phyloP scores from a whole-genome alignment of 345 rosid genomes.

The Turnera subulata region DNA sequence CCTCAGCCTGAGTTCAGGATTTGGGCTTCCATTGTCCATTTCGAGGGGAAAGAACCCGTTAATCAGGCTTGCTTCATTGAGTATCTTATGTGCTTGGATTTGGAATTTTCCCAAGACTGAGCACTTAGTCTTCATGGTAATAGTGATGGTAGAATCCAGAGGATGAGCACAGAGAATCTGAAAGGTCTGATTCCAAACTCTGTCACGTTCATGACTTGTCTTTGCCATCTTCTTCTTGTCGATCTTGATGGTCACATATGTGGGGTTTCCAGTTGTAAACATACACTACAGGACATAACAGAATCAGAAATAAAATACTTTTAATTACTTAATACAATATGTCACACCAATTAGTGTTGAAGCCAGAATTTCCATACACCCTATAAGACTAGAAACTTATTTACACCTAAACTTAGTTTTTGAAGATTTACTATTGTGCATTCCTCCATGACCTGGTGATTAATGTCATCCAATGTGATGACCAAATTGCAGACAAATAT shows the following conservation, averaged over 20 bases:
- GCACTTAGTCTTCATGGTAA: slow-evolving; percentile 64
- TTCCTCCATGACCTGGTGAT: too few relatives aligned
- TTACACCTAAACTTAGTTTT: too few relatives aligned
- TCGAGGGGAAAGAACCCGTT: slow-evolving; percentile 56
- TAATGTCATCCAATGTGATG: too few relatives aligned
- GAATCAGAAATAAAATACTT: background rate
- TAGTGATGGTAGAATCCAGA: slow-evolving; percentile 50
- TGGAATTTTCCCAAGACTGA: slow-evolving; percentile 55
- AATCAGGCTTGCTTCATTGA: slow-evolving; percentile 42
- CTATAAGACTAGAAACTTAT: too few relatives aligned
- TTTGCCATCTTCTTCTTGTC: slow-evolving; percentile 59
- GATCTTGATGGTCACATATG: slow-evolving; percentile 67
- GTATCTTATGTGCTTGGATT: slow-evolving; percentile 47
- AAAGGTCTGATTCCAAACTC: slow-evolving; percentile 89
- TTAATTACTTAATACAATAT: background rate
- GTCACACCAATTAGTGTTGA: too few relatives aligned
- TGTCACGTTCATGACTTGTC: slow-evolving; percentile 56
- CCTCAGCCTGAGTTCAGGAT: slow-evolving; percentile 51
- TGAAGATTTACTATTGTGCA: too few relatives aligned
- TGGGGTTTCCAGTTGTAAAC: slow-evolving; percentile 41
- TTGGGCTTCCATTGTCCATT: slow-evolving; percentile 44
- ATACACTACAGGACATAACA: slow-evolving; percentile 41
- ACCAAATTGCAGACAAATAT: too few relatives aligned
- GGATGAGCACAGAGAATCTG: slow-evolving; percentile 78
- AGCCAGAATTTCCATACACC: too few relatives aligned